These are phyloP conservation scores for Auricularia sp. DNA, from an alignment of 768 basidiomycete species.

Conservation along the genomic window DNA sequence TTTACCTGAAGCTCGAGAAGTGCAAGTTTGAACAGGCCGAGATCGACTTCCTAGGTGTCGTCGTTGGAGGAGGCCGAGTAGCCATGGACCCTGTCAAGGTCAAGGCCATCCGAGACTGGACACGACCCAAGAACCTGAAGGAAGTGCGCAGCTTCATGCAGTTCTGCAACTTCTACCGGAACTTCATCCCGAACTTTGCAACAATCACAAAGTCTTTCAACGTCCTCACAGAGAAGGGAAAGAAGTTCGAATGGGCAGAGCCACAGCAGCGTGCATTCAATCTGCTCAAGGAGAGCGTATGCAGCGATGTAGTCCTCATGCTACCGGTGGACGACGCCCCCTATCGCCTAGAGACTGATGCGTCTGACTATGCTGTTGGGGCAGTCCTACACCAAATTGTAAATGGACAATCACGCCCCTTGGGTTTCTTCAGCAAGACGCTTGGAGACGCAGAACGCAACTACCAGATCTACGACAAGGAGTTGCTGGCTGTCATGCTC, in stretches of 20 bases:
- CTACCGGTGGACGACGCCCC: not conserved
- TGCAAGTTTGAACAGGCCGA: constrained; percentile 19
- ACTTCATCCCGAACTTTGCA: constrained; percentile 20
- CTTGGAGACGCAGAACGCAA: constrained; percentile 1
- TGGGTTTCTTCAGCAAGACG: too few relatives aligned
- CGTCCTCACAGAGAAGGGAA: constrained; percentile 11
- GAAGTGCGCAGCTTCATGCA: constrained; percentile 19
- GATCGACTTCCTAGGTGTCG: constrained; percentile 27
- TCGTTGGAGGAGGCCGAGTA: constrained; percentile 19
- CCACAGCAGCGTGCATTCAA: not conserved
- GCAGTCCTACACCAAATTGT: constrained; percentile 10
- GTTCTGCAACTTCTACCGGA: constrained; percentile 17
- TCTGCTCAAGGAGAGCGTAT: constrained; percentile 2
- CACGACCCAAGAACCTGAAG: constrained; percentile 9
- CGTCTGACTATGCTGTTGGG: constrained; percentile 13
- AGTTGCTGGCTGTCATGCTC: too few relatives aligned
- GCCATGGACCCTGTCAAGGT: constrained; percentile 27
- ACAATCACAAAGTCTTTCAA: constrained; percentile 20
- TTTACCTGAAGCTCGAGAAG: constrained; percentile 21
- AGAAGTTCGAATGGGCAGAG: not conserved
- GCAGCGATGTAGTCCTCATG: not conserved
- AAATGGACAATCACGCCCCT: not conserved
- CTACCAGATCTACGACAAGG: too few relatives aligned
- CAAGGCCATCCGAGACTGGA: constrained; percentile 21
- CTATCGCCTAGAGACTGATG: constrained; percentile 1